Conservation (phyloP, 2,329 filamentous ascomycete species). For the Aspergillus flavus region DNA sequence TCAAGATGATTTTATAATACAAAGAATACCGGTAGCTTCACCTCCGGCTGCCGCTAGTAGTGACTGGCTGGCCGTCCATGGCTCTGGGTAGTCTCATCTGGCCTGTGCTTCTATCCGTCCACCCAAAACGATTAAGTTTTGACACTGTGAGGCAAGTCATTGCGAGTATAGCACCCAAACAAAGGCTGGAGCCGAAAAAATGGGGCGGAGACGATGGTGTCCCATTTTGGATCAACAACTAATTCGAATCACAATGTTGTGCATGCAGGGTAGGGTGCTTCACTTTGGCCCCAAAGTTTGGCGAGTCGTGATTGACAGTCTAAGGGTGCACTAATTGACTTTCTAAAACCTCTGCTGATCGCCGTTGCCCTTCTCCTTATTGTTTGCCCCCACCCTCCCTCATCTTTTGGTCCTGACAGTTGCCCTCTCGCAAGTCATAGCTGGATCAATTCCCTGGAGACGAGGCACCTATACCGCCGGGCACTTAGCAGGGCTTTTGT, state of each 20-base stretch:
- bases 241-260: slow-evolving; percentile 20
- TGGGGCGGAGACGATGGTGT: slow-evolving; percentile 12
- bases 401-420: not conserved
- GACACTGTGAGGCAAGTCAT: not conserved
- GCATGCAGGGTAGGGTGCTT: slow-evolving; percentile 19
- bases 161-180: slow-evolving; percentile 10
- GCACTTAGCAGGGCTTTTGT: not conserved
- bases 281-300: slow-evolving; percentile 9
- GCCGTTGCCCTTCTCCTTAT: slow-evolving; percentile 13
- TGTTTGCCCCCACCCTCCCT: not conserved
- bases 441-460: not conserved
- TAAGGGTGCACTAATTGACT: slow-evolving; percentile 3
- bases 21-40: not conserved
- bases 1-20: not conserved
- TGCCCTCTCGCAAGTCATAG: not conserved
- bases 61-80: slow-evolving; percentile 1
- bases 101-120: slow-evolving; percentile 7
- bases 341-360: slow-evolving; percentile 12
- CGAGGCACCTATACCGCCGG: not conserved
- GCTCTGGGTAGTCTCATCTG: not conserved
- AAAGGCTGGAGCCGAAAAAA: slow-evolving; percentile 13
- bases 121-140: slow-evolving; percentile 5
- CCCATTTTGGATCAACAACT: slow-evolving; percentile 10
- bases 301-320: slow-evolving; percentile 5
- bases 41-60: not conserved